A percentile compares a stretch with the other conserved stretches of the same genome.
Evolutionary conservation across 345 rosid species (phyloP).

Genomic region (Syzygium aqueum): DNA sequence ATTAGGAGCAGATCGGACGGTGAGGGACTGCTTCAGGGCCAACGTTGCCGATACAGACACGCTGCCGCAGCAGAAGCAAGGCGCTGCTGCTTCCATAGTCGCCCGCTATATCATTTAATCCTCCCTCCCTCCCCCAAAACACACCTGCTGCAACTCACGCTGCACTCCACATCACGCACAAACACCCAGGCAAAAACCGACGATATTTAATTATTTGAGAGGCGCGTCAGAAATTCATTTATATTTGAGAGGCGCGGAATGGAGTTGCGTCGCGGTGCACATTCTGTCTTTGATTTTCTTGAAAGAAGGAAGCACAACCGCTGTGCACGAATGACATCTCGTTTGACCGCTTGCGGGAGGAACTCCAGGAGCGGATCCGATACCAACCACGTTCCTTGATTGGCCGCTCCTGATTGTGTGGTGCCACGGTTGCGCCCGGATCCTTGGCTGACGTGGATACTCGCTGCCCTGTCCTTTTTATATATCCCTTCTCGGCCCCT

Average conservation of each 20-base stretch:
- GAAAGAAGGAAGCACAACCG: not conserved
- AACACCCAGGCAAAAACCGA: not conserved
- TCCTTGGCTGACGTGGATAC: not conserved
- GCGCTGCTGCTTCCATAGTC: conserved; percentile 32
- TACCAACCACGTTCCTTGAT: conserved; percentile 24
- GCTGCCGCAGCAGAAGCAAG: conserved; percentile 39
- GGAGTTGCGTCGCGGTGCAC: not conserved
- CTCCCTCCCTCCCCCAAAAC: not conserved
- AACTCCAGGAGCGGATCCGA: conserved; percentile 24
- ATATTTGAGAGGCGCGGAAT: conserved; percentile 4
- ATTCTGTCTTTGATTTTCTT: not conserved
- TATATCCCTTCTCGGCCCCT: not conserved
- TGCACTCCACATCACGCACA: not conserved
- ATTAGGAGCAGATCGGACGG: conserved; percentile 11
- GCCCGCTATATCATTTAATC: not conserved
- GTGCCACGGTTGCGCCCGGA: not conserved
- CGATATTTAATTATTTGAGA: not conserved
- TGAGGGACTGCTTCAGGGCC: conserved; percentile 6
- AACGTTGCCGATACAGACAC: conserved; percentile 16
- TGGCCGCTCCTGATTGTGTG: conserved; percentile 38
- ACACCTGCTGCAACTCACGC: not conserved
- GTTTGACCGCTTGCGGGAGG: not conserved
- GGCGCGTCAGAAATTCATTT: not conserved
- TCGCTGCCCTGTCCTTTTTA: not conserved
- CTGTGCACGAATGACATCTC: not conserved